A percentile compares a stretch with the other conserved stretches of the same genome.
Conservation (phyloP, 2,329 filamentous ascomycete genomes). For the Phialocephala sp. region DNA sequence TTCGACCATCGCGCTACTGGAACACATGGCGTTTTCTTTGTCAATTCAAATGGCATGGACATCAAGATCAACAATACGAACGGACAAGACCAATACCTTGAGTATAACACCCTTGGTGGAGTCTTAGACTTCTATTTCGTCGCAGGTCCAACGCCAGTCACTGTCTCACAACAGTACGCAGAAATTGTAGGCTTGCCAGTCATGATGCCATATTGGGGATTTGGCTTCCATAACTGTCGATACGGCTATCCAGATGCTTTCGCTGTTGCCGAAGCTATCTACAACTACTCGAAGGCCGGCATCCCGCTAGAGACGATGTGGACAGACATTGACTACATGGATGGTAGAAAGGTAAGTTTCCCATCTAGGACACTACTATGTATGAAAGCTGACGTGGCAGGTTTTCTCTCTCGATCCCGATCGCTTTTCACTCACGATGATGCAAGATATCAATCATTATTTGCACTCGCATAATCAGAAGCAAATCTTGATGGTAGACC, state of each 20-base stretch:
- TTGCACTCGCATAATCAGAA: constrained; percentile 72
- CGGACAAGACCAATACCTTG: constrained; percentile 65
- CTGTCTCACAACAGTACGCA: constrained; percentile 64
- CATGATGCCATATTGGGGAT: constrained; percentile 69
- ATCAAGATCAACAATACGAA: constrained; percentile 71
- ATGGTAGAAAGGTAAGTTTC: constrained; percentile 49
- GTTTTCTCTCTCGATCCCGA: constrained; percentile 70
- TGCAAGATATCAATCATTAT: constrained; percentile 69
- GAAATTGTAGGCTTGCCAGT: constrained; percentile 60
- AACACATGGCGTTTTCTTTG: constrained; percentile 69
- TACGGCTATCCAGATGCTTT: constrained; percentile 69
- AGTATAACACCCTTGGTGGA: constrained; percentile 81
- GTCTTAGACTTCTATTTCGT: constrained; percentile 76
- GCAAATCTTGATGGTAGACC: constrained; percentile 81
- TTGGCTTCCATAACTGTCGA: constrained; percentile 68
- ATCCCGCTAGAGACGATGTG: constrained; percentile 75
- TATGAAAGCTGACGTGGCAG: constrained; percentile 22
- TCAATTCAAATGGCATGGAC: constrained; percentile 80
- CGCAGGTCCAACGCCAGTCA: constrained; percentile 61
- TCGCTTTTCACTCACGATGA: constrained; percentile 63
- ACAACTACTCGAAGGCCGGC: constrained; percentile 67
- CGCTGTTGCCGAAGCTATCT: constrained; percentile 69
- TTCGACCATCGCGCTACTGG: constrained; percentile 63
- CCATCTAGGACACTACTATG: neutral
- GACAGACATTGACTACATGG: constrained; percentile 70